phyloP scores from a whole-genome alignment of 2,329 filamentous ascomycete species.

The Claviceps monticola region DNA sequence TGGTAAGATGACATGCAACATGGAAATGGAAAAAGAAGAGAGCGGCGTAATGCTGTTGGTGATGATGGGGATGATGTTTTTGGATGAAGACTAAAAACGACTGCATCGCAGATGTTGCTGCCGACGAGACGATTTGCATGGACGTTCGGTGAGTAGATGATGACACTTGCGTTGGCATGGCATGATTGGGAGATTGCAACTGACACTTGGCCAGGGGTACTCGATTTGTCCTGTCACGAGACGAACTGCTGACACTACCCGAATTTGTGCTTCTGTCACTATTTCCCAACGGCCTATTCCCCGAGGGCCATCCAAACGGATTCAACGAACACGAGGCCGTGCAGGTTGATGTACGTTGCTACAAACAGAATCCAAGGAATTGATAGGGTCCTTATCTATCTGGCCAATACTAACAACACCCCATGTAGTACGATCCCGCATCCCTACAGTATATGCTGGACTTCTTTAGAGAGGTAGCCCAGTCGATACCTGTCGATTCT shows the following conservation, averaged over 20 bases:
- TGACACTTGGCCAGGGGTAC: conserved; percentile 52
- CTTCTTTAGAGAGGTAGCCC: conserved; percentile 91
- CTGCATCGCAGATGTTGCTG: conserved; percentile 49
- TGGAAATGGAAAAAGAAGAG: too few species aligned
- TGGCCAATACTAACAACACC: neutral
- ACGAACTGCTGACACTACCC: conserved; percentile 87
- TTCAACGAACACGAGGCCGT: conserved; percentile 90
- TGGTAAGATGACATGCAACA: conserved; percentile 37
- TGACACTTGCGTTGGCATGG: neutral
- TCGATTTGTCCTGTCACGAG: conserved; percentile 83
- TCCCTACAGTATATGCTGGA: conserved; percentile 98
- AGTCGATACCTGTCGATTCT: conserved; percentile 73
- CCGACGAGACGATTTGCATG: conserved; percentile 89
- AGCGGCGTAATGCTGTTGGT: neutral
- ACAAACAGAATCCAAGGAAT: neutral
- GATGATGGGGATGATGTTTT: too few species aligned
- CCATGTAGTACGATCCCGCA: conserved; percentile 74
- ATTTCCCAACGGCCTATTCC: conserved; percentile 95
- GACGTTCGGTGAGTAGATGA: conserved; percentile 62
- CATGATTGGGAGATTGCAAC: conserved; percentile 9
- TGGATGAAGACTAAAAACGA: neutral
- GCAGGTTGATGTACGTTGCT: conserved; percentile 80
- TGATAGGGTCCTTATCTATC: neutral
- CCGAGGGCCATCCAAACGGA: conserved; percentile 88
- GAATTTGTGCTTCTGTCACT: conserved; percentile 97